These are phyloP conservation scores for Tylopilus intermedius DNA, from an alignment of 768 basidiomycete genomes.

Conservation along the genomic window DNA sequence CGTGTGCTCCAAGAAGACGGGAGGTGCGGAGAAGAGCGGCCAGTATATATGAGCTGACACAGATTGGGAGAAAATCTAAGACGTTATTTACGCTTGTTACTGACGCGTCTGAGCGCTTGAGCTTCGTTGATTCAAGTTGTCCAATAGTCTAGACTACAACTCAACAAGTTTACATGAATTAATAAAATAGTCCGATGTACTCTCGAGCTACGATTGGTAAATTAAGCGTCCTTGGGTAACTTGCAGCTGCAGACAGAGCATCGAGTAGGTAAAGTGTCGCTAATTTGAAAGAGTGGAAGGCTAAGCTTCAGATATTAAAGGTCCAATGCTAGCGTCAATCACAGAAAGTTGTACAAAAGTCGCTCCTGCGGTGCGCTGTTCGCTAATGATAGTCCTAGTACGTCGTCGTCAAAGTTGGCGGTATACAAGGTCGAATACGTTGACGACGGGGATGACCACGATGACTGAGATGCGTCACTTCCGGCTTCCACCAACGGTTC, in stretches of 20 bases:
- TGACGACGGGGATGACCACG: conserved; percentile 24
- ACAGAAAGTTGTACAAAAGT: conserved; percentile 15
- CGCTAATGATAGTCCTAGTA: conserved; percentile 4
- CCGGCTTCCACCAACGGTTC: conserved; percentile 16
- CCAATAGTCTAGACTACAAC: neutral
- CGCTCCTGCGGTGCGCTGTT: conserved; percentile 9
- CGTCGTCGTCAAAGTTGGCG: conserved; percentile 6
- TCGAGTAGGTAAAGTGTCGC: conserved; percentile 1
- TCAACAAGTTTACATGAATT: neutral
- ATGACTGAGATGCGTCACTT: conserved; percentile 16
- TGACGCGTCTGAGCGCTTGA: conserved; percentile 6
- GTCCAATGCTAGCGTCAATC: conserved; percentile 10
- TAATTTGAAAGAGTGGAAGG: conserved; percentile 6
- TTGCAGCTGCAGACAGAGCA: neutral
- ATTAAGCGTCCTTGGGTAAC: conserved; percentile 3
- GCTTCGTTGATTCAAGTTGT: conserved; percentile 1
- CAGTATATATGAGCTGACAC: conserved; percentile 14
- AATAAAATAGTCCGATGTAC: too few relatives aligned
- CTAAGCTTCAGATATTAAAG: neutral
- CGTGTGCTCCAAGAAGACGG: conserved; percentile 5
- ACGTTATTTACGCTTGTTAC: conserved; percentile 27
- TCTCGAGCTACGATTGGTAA: neutral
- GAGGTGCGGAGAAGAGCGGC: conserved; percentile 9
- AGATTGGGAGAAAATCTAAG: conserved; percentile 11
- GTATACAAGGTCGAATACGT: conserved; percentile 17